Evolutionary conservation across 164 flowering plant species (phyloP), one percentile per base, ranked within the genome.

Genomic region (Nymphaea colorata): DNA sequence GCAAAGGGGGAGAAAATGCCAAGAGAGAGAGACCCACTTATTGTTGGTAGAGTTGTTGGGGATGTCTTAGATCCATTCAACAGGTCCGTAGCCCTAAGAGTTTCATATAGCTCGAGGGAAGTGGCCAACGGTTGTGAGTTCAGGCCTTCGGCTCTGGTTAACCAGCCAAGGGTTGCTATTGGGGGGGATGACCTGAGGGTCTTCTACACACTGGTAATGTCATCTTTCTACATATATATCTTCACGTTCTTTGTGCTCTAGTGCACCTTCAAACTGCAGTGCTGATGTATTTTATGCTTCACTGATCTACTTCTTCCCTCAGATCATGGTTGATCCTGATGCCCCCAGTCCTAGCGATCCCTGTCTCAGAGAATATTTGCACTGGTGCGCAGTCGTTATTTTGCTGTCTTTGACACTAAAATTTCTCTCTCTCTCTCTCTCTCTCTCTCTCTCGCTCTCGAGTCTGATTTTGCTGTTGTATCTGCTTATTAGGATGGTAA

Each of bases 11-110:
- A 25, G 36, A 25, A 25, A 25, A 55, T 55, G 59, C 59, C 59
- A 8, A 55, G 59, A 16, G 59, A 55, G 2, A 76, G 85, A 43
- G 86, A 87, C 53, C 81, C 93, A 7, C 72, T 87, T 41, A 80
- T 77, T 4, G 84, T 87, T 41, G 89, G 89, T n/a, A 25, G 90
- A 2, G 83, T 87, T 5, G 70, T 87, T 17, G 89, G 89, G 10
- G 90, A 87, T 76, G 85, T 85, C 8, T 66, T 85, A 62, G 87
- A 85, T 66, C 75, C 79, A 5, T 85, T 85, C 57, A 70, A 70
- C 5, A 75, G 79, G 66, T 78, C 86, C 4, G 67, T 81, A 0
- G 6, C 75, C 18, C 72, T 85, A 1, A 74, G 79, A 59, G 84
- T 82, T 3, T 47, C 14, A 14, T 84, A 72, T 69, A 69, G 59